These are phyloP conservation scores for Diaporthe helianthi DNA, from an alignment of 2,329 filamentous ascomycete species.

Conservation along the genomic window DNA sequence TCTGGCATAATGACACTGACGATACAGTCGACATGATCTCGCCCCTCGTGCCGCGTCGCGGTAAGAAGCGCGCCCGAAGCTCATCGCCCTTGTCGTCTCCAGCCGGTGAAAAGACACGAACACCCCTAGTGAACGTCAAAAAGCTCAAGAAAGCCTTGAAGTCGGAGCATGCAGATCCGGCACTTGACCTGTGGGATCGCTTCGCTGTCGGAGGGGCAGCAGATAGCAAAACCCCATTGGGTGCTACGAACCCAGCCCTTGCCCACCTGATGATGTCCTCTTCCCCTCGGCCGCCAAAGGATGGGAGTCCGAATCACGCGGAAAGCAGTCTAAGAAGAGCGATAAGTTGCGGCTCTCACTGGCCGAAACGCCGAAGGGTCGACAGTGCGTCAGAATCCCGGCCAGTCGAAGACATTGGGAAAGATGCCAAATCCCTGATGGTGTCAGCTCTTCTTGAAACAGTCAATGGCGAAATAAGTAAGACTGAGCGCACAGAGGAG, in stretches of 20 bases:
- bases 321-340: slow-evolving; percentile 65
- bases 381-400: slow-evolving; percentile 51
- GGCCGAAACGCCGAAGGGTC: slow-evolving; percentile 73
- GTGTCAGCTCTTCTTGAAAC: slow-evolving; percentile 72
- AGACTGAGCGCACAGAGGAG: slow-evolving; percentile 45
- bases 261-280: slow-evolving; percentile 74
- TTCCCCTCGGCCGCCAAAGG: slow-evolving; percentile 67
- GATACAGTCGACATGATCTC: slow-evolving; percentile 51
- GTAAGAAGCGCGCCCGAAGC: slow-evolving; percentile 74
- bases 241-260: slow-evolving; percentile 62
- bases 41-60: slow-evolving; percentile 57
- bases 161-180: slow-evolving; percentile 75
- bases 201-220: slow-evolving; percentile 63
- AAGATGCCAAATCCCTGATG: slow-evolving; percentile 60
- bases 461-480: slow-evolving; percentile 62
- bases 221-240: slow-evolving; percentile 50
- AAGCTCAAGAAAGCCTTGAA: slow-evolving; percentile 65
- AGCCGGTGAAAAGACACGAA: slow-evolving; percentile 52
- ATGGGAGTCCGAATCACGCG: slow-evolving; percentile 48
- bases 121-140: slow-evolving; percentile 63
- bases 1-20: slow-evolving; percentile 64
- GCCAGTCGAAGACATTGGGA: slow-evolving; percentile 39
- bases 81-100: slow-evolving; percentile 78
- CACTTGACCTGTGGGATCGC: slow-evolving; percentile 78
- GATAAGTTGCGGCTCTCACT: slow-evolving; percentile 73